These are phyloP conservation scores for Yamadazyma dushanensis DNA, from an alignment of 1,139 yeast species.

Conservation along the genomic window DNA sequence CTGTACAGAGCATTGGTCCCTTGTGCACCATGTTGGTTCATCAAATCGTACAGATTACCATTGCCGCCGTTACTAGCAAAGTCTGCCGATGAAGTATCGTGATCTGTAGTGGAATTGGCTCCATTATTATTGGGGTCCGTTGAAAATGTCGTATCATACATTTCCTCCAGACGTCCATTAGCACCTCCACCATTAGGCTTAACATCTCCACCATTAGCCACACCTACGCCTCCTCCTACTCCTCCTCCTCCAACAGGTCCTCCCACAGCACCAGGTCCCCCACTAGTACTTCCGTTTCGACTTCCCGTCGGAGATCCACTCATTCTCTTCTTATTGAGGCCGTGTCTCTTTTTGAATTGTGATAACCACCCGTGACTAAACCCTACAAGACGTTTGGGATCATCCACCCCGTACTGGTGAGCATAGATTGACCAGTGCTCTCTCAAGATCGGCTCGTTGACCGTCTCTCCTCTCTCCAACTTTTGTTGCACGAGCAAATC, in stretches of 20 bases:
- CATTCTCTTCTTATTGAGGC: constrained; percentile 44
- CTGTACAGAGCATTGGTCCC: constrained; percentile 24
- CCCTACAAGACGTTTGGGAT: constrained; percentile 54
- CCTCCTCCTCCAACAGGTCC: constrained; percentile 1
- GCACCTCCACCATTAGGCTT: constrained; percentile 6
- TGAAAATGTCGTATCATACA: constrained; percentile 17
- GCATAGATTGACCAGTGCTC: constrained; percentile 60
- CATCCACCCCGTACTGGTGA: constrained; percentile 56
- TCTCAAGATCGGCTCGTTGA: constrained; percentile 55
- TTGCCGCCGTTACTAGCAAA: constrained; percentile 12
- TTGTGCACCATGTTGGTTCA: constrained; percentile 21
- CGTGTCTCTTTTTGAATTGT: constrained; percentile 60
- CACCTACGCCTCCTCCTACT: too few species aligned
- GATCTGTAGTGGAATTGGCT: constrained; percentile 7
- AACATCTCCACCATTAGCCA: constrained; percentile 1
- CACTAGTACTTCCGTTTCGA: constrained; percentile 4
- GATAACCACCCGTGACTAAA: constrained; percentile 65
- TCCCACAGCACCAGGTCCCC: background rate
- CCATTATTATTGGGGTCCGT: constrained; percentile 11
- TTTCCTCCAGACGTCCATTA: constrained; percentile 12
- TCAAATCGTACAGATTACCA: constrained; percentile 22
- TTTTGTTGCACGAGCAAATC: constrained; percentile 49
- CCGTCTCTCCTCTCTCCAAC: constrained; percentile 43
- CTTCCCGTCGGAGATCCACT: constrained; percentile 15
- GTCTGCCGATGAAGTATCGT: constrained; percentile 11